These are phyloP conservation scores for Mrakia gelida DNA, from an alignment of 768 basidiomycete species.

Conservation along the genomic window DNA sequence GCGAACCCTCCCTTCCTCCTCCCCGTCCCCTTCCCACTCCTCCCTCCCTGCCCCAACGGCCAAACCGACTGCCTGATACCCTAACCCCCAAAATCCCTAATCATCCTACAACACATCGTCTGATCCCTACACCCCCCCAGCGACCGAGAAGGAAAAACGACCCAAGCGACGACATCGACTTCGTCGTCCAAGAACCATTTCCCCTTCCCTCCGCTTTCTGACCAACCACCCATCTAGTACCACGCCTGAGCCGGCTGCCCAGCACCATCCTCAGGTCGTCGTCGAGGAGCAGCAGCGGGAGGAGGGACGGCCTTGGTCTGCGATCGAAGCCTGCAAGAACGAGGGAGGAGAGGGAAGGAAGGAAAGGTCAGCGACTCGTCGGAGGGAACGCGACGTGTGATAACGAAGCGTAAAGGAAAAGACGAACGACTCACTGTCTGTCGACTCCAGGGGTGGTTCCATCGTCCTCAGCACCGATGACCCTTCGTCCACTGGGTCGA, in stretches of 20 bases:
- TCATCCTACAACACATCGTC: neutral
- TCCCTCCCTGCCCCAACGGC: neutral
- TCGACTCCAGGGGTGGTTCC: constrained; percentile 15
- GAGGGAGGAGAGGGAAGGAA: neutral
- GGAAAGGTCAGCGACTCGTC: neutral
- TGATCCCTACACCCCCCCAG: neutral
- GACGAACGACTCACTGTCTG: constrained; percentile 17
- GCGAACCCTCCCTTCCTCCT: neutral
- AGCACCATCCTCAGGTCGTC: constrained; percentile 15
- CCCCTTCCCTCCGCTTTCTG: neutral
- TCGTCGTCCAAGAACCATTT: neutral
- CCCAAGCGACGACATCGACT: neutral
- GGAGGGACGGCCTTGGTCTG: constrained; percentile 31
- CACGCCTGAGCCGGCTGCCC: constrained; percentile 24
- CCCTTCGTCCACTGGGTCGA: constrained; percentile 23
- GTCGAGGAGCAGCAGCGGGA: constrained; percentile 19
- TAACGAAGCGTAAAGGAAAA: no score
- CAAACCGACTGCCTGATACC: constrained; percentile 1
- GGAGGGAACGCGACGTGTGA: neutral
- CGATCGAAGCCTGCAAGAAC: constrained; percentile 22
- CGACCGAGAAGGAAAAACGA: neutral
- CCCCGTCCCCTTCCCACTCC: neutral
- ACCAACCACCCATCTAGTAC: constrained; percentile 17
- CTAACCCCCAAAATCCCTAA: neutral
- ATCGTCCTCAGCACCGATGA: constrained; percentile 26